phyloP scores from a whole-genome alignment of 495 filamentous ascomycete species.

The Annulohypoxylon maeteangense region DNA sequence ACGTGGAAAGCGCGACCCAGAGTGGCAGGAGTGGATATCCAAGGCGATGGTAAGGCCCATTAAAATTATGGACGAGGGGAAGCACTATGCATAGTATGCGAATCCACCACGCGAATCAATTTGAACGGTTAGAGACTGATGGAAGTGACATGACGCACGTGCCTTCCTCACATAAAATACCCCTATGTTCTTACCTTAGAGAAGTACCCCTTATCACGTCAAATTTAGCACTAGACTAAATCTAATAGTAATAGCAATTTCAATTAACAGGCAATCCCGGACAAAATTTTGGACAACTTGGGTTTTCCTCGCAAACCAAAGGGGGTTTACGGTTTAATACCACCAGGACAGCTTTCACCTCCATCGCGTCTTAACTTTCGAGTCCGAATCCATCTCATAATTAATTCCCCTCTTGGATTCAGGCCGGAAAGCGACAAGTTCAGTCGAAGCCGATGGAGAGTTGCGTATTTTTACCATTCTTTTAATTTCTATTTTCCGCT shows the following conservation, averaged over 20 bases:
- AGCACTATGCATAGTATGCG: slow-evolving; percentile 29
- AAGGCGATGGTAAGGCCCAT: slow-evolving; percentile 36
- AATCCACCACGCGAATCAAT: slow-evolving; percentile 32
- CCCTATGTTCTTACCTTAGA: background rate
- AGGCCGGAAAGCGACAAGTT: slow-evolving; percentile 24
- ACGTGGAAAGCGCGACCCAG: slow-evolving; percentile 22
- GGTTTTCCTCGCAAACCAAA: slow-evolving; percentile 42
- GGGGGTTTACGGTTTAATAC: slow-evolving; percentile 28
- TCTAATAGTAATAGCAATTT: slow-evolving; percentile 44
- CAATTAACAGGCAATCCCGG: slow-evolving; percentile 43
- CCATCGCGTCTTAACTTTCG: slow-evolving; percentile 32
- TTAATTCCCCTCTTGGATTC: slow-evolving; percentile 26
- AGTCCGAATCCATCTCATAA: slow-evolving; percentile 1
- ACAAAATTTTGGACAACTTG: slow-evolving; percentile 44
- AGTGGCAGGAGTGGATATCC: slow-evolving; percentile 42
- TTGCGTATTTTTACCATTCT: slow-evolving; percentile 50
- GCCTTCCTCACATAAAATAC: background rate
- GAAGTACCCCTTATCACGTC: slow-evolving; percentile 29
- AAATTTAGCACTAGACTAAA: slow-evolving; percentile 40
- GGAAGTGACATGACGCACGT: slow-evolving; percentile 21
- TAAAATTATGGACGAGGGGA: slow-evolving; percentile 44
- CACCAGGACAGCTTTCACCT: slow-evolving; percentile 27
- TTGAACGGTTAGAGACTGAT: slow-evolving; percentile 18
- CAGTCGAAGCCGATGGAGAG: slow-evolving; percentile 40
- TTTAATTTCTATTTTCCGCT: slow-evolving; percentile 41